These are phyloP conservation scores for Trametes coccinea DNA, from an alignment of 768 basidiomycete species.

Conservation along the genomic window DNA sequence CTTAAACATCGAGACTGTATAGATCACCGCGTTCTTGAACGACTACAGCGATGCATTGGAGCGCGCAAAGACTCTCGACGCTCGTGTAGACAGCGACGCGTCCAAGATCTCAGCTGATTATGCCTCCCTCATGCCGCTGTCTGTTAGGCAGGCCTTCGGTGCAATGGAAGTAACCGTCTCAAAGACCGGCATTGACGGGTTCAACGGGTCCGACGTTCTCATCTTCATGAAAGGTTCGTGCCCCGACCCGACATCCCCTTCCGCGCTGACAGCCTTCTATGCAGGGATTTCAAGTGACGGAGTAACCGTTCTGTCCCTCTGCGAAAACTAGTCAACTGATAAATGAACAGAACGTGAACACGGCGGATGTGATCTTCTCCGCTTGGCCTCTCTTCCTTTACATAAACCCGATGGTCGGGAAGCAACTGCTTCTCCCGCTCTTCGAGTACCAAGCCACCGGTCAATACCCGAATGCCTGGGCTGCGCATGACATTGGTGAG, in stretches of 20 bases:
- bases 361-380: conserved; percentile 37
- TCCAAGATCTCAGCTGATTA: conserved; percentile 34
- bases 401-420: conserved; percentile 36
- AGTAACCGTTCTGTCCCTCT: conserved; percentile 22
- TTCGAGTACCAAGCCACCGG: conserved; percentile 69
- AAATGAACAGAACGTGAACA: conserved; percentile 33
- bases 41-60: conserved; percentile 34
- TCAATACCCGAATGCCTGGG: conserved; percentile 65
- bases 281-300: conserved; percentile 38
- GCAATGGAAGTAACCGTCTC: conserved; percentile 37
- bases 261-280: no score
- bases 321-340: background rate
- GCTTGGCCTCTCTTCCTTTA: conserved; percentile 36
- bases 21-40: conserved; percentile 36
- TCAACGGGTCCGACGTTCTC: conserved; percentile 36
- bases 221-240: conserved; percentile 38
- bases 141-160: conserved; percentile 37
- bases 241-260: background rate
- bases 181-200: conserved; percentile 27
- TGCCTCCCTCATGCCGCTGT: conserved; percentile 34
- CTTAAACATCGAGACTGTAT: background rate
- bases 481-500: conserved; percentile 61
- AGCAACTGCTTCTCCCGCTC: conserved; percentile 57
- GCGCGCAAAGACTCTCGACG: conserved; percentile 36
- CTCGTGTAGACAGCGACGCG: conserved; percentile 34